Percentiles rank a stretch among this genome's conserved stretches.
Evolutionary conservation across 257 asterid genomes (phyloP).

Genomic region (Fraxinus anomala): DNA sequence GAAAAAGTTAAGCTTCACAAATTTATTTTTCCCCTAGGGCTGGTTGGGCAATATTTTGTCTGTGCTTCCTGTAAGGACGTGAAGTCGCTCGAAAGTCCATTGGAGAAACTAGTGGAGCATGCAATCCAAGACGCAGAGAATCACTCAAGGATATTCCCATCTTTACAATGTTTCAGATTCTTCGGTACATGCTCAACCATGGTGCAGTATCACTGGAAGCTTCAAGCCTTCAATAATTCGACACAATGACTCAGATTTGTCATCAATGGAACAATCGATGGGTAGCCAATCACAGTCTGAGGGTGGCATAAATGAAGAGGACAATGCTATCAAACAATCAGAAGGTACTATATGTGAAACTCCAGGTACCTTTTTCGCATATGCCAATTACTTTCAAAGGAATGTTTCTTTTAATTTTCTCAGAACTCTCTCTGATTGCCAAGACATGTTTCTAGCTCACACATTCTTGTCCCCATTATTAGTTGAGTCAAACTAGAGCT

Average conservation of each 20-base stretch:
- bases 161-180: constrained; percentile 39
- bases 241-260: constrained; percentile 64
- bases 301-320: constrained; percentile 59
- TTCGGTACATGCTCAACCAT: constrained; percentile 44
- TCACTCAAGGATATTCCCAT: constrained; percentile 43
- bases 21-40: constrained; percentile 1
- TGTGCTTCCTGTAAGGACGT: constrained; percentile 26
- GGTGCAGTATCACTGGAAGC: constrained; percentile 56
- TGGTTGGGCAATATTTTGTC: constrained; percentile 16
- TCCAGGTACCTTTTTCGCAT: constrained; percentile 42
- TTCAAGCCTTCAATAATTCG: constrained; percentile 43
- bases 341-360: constrained; percentile 39
- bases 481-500: not conserved
- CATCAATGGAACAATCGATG: constrained; percentile 66
- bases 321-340: constrained; percentile 50
- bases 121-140: constrained; percentile 58
- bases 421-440: not conserved
- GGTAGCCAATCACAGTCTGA: constrained; percentile 73
- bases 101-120: constrained; percentile 40
- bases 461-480: not conserved
- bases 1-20: not conserved
- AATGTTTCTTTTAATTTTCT: not conserved
- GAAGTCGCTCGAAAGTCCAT: constrained; percentile 7
- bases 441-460: not conserved
- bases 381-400: constrained; percentile 9